Conservation (phyloP, 768 basidiomycete genomes). For the Rhodotorula babjevae region DNA sequence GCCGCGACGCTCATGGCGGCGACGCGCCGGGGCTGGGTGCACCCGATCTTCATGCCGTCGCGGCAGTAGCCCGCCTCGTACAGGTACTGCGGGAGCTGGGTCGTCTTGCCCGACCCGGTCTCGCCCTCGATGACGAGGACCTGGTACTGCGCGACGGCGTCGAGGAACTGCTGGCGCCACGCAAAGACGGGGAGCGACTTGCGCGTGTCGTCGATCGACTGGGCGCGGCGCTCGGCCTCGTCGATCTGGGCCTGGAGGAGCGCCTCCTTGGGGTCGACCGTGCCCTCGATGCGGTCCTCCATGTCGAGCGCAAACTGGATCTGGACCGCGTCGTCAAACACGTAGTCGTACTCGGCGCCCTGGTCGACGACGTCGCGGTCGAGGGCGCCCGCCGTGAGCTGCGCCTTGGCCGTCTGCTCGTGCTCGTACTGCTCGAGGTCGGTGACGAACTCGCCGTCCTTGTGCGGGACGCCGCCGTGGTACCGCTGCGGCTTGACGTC, state of each 20-base stretch:
- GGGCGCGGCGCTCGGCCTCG: constrained; percentile 81
- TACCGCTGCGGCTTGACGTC: constrained; percentile 52
- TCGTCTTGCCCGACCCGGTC: constrained; percentile 98
- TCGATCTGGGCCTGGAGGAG: constrained; percentile 81
- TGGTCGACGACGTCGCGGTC: constrained; percentile 65
- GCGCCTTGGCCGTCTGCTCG: constrained; percentile 79
- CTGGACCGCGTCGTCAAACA: constrained; percentile 95
- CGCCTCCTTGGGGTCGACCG: constrained; percentile 76
- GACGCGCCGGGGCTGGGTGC: constrained; percentile 96
- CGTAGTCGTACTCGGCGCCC: constrained; percentile 90
- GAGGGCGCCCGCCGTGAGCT: constrained; percentile 84
- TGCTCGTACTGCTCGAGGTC: constrained; percentile 97
- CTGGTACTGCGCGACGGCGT: constrained; percentile 83
- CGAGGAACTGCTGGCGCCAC: constrained; percentile 80
- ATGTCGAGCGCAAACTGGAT: constrained; percentile 82
- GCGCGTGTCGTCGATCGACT: constrained; percentile 85
- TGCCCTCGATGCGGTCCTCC: constrained; percentile 57
- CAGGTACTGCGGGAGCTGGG: constrained; percentile 94
- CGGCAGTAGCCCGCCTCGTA: constrained; percentile 94
- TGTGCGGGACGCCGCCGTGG: constrained; percentile 42
- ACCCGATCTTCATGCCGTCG: constrained; percentile 81
- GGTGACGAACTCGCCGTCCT: constrained; percentile 83
- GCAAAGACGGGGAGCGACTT: constrained; percentile 87
- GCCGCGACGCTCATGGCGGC: constrained; percentile 99
- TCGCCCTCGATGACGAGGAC: constrained; percentile 97